phyloP scores from a whole-genome alignment of 2,329 filamentous ascomycete genomes.

The Alternaria longipes region DNA sequence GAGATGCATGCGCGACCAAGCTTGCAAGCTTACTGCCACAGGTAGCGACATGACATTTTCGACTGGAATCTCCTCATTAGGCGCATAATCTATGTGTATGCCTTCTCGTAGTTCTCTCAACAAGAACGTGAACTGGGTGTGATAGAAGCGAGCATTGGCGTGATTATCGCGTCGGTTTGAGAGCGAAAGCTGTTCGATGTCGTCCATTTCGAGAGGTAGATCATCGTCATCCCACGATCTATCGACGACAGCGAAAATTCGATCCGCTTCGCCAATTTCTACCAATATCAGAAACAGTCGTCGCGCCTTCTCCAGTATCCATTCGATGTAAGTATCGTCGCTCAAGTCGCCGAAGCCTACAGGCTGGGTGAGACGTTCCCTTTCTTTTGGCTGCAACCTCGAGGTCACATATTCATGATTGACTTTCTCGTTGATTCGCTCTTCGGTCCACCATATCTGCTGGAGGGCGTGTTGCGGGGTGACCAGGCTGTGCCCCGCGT shows the following conservation, averaged over 20 bases:
- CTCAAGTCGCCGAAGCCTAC: slow-evolving; percentile 74
- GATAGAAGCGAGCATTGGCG: slow-evolving; percentile 74
- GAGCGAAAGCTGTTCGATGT: slow-evolving; percentile 70
- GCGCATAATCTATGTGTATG: slow-evolving; percentile 69
- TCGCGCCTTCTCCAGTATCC: slow-evolving; percentile 75
- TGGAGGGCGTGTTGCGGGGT: slow-evolving; percentile 60
- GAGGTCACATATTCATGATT: slow-evolving; percentile 73
- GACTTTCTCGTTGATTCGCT: slow-evolving; percentile 74
- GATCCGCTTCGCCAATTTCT: slow-evolving; percentile 74
- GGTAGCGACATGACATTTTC: slow-evolving; percentile 70
- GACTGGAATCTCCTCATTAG: slow-evolving; percentile 74
- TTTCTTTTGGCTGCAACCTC: slow-evolving; percentile 70
- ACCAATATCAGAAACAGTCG: slow-evolving; percentile 75
- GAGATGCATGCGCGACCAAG: slow-evolving; percentile 70
- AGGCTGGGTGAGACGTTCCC: slow-evolving; percentile 68
- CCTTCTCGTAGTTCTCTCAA: slow-evolving; percentile 69
- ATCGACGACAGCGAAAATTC: slow-evolving; percentile 79
- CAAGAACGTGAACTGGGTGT: slow-evolving; percentile 76
- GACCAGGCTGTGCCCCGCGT: slow-evolving; percentile 60
- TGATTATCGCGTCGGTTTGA: slow-evolving; percentile 68
- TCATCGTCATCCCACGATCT: slow-evolving; percentile 81
- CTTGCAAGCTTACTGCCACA: slow-evolving; percentile 56
- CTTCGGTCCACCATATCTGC: slow-evolving; percentile 75
- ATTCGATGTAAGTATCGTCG: slow-evolving; percentile 80
- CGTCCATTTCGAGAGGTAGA: slow-evolving; percentile 72